Percentiles rank a stretch among this genome's conserved stretches.
Conservation (phyloP, 179 eudicot genomes). For the Beta lomatogona region DNA sequence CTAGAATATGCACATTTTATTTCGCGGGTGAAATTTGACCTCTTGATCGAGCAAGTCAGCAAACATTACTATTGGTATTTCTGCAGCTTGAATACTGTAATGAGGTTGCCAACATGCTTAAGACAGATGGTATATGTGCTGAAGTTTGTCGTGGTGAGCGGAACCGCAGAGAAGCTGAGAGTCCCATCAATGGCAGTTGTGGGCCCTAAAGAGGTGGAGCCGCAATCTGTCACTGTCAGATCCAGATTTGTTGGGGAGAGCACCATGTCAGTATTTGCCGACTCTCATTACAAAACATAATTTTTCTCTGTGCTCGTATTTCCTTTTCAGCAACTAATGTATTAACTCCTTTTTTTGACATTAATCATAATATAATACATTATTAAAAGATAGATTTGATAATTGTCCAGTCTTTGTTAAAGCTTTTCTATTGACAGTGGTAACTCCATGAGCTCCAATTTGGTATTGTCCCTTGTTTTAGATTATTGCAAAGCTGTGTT, state of each 20-base stretch:
- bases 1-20: background rate
- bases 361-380: background rate
- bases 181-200: constrained; percentile 90
- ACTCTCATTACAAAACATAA: background rate
- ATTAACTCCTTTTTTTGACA: background rate
- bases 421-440: too few species aligned
- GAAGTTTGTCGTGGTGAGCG: constrained; percentile 94
- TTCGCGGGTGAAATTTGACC: background rate
- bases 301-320: background rate
- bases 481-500: too few species aligned
- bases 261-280: constrained; percentile 37
- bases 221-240: constrained; percentile 73
- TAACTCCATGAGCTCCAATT: too few species aligned
- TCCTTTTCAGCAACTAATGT: background rate
- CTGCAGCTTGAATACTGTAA: constrained; percentile 72
- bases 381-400: too few species aligned
- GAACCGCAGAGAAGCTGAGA: constrained; percentile 88
- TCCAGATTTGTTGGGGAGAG: constrained; percentile 93
- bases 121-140: constrained; percentile 67
- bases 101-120: constrained; percentile 56
- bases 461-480: too few species aligned
- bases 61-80: background rate
- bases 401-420: too few species aligned
- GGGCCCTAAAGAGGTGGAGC: constrained; percentile 86
- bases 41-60: background rate